These are phyloP conservation scores for Stentor roeselii DNA, from an alignment of 73 alveolate species.

Conservation along the genomic window DNA sequence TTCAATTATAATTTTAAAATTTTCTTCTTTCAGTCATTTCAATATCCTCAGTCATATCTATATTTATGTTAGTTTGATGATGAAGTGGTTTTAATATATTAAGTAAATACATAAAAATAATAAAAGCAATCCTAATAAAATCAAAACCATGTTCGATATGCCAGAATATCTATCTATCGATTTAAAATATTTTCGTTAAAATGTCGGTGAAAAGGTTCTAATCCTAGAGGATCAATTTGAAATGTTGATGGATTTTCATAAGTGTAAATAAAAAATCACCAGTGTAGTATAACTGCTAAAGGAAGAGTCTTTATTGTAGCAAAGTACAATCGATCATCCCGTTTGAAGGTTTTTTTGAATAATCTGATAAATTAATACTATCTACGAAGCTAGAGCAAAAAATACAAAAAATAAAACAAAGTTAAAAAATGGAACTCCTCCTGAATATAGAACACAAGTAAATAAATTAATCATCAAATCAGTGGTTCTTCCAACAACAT, in stretches of 20 bases:
- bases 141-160: too few relatives aligned
- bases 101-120: too few relatives aligned
- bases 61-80: too few relatives aligned
- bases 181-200: too few relatives aligned
- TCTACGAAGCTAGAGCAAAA: neutral
- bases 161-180: too few relatives aligned
- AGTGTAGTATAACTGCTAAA: constrained; percentile 30
- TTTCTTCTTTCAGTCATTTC: too few relatives aligned
- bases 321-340: neutral
- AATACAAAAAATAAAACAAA: neutral
- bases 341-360: neutral
- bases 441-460: constrained; percentile 24
- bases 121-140: too few relatives aligned
- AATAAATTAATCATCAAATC: neutral
- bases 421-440: constrained; percentile 26
- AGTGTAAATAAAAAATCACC: constrained; percentile 33
- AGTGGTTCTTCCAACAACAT: neutral
- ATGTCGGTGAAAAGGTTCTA: too few relatives aligned
- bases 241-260: constrained; percentile 34
- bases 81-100: too few relatives aligned
- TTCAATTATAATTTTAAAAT: too few relatives aligned
- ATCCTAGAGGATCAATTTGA: neutral
- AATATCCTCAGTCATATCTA: too few relatives aligned
- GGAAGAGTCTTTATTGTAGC: constrained; percentile 8
- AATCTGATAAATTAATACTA: neutral